Evolutionary conservation across 306 rosid genomes (phyloP), one percentile per base, ranked within the genome.

Genomic region (Vachellia collinsii): DNA sequence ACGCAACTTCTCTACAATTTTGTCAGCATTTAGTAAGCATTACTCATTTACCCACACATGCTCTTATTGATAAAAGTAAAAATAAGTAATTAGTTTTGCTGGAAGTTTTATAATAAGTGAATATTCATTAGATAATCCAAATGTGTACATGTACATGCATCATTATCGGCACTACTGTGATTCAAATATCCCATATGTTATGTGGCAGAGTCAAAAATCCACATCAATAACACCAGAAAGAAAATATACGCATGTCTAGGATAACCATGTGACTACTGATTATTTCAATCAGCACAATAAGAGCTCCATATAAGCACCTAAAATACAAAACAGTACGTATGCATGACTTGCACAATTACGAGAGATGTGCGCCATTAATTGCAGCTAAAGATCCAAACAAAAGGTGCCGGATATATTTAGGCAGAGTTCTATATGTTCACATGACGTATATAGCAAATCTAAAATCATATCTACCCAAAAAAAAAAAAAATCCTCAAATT

Each of bases 31-130:
- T 42, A 39, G 66, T 62, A 62, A 75, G 37, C 70, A 76, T 50
- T 34, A 67, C 71, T 54, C 62, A 25, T 70, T 71, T 50, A 53
- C 76, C 11, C 77, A 80, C 54, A 44, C 67, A 80, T 77, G 65
- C 66, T 80, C 50, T 62, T 19, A 76, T 51, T 14, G 38, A 69
- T 42, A n/a, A n/a, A 7, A 38, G 44, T 68, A 19, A 69, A 69
- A 7, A 20, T 11, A 43, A 50, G 53, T n/a, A 9, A 11, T 69
- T 43, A 12, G 53, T 11, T 4, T 69, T 20, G n/a, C 44, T 16
- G 20, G 17, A 63, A 68, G 65, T 41, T 56, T 12, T n/a, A 68
- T 71, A 29, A 42, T 71, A 59, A 41, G 44, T 42, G 47, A 65
- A 74, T 38, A 63, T 66, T 29, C 77, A 81, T 25, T 17, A 64